Evolutionary conservation across 192 early-diverging fungal species (phyloP), one percentile per base, ranked within the genome.

Genomic region (Powellomyces hirtus): DNA sequence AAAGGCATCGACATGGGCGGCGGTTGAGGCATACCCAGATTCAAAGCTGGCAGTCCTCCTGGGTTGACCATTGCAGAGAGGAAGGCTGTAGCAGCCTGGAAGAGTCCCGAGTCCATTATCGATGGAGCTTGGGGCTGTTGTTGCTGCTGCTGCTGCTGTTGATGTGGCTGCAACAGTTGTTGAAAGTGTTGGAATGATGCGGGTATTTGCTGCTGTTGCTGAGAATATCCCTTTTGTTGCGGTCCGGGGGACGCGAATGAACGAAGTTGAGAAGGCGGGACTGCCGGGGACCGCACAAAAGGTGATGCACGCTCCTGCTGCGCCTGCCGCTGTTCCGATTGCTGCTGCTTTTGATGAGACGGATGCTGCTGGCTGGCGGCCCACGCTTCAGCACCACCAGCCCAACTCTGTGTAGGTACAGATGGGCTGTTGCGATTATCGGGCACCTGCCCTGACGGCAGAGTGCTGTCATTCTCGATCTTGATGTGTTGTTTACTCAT

Each of bases 11-110:
- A 29, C 53, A 56, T 56, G 29, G 53, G 53, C 40, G n/a, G 10
- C 40, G 40, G 40, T 53, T 53, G 51, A 53, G 51, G 26, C 51
- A 24, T 27, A 53, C 51, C 51, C 13, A 27, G 13, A 53, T 11
- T 11, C 51, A 53, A n/a, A 7, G 26, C 24, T 7, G 51, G 51
- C 51, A 53, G 10, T 53, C 13, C 51, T 10, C 51, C 51, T 11
- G 51, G 26, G 16, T 36, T 2, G 2, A 27, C 59, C 3, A 36
- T 11, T 20, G 36, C 59, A n/a, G 59, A 16, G 36, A 60, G 59
- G 16, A 60, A 27, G 34, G 59, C 59, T 16, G 38, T n/a, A 14
- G 59, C 59, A 60, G 59, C 59, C 20, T 60, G 59, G 11, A 60
- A 38, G 14, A 60, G 29, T 7, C 7, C 29, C 14, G 59, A 37